Conservation (phyloP, 805 yeast genomes). For the Maudiozyma pseudohumilis region DNA sequence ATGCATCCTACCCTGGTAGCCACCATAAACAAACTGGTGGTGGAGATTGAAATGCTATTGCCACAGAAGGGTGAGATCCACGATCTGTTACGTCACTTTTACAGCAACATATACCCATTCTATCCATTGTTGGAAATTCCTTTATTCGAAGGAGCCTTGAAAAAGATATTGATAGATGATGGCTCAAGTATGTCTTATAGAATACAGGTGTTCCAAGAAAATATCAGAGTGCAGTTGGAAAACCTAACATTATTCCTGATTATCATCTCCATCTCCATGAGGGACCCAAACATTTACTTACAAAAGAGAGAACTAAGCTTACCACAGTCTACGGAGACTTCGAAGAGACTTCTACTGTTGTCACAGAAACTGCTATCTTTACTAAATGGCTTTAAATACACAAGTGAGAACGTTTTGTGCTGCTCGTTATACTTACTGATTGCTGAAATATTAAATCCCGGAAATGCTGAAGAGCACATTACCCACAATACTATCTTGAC, state of each 20-base stretch:
- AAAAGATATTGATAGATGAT: neutral
- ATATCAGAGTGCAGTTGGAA: slow-evolving; percentile 10
- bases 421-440: slow-evolving; percentile 7
- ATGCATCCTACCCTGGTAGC: slow-evolving; percentile 1
- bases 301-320: neutral
- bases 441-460: slow-evolving; percentile 7
- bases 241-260: slow-evolving; percentile 7
- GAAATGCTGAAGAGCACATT: slow-evolving; percentile 5
- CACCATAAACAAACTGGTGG: slow-evolving; percentile 2
- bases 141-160: slow-evolving; percentile 5
- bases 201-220: slow-evolving; percentile 6
- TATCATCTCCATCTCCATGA: slow-evolving; percentile 7
- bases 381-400: slow-evolving; percentile 8
- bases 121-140: slow-evolving; percentile 7
- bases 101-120: slow-evolving; percentile 4
- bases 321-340: neutral
- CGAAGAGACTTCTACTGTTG: slow-evolving; percentile 1
- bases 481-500: slow-evolving; percentile 5
- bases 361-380: slow-evolving; percentile 7
- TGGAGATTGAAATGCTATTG: neutral
- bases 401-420: slow-evolving; percentile 8
- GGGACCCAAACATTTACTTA: neutral
- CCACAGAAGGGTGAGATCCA: neutral
- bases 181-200: slow-evolving; percentile 1
- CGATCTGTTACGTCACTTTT: slow-evolving; percentile 1